Base-by-base conservation (phyloP, 2,329 filamentous ascomycete genomes). In the Ophiostoma perfectum region DNA sequence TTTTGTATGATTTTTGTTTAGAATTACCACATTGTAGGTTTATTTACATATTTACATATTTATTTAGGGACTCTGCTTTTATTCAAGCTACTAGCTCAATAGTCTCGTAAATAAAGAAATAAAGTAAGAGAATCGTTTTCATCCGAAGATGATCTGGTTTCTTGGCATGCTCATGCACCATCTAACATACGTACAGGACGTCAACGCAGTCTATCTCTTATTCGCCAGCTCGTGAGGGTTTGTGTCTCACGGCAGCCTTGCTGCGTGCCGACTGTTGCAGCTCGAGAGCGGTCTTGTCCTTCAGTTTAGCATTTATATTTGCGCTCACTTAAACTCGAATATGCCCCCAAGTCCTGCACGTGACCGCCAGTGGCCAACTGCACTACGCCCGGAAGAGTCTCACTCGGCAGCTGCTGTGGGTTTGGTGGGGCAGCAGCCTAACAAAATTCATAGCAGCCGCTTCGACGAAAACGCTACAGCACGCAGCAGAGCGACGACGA, bases 361-460 rank as follows among this genome's bases (percentile, higher is more conserved):
- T 55, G 49, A 55, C 18, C 49, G 27, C 18, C 5, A 1, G 9
- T 55, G 49, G 27, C 27, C n/a, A 18, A 55, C 49, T 27, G 49
- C 49, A 55, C 49, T 55, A 55, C 49, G 49, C n/a, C 49, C 49
- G 49, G 49, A 55, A 55, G 27, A 55, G 38, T 42, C 36, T 64
- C 60, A n/a, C 60, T 42, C 41, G 42, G 60, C 39, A 58, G 55
- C 27, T 38, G 55, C 11, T 16, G 49, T 55, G n/a, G 49, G n/a
- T 58, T 63, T 68, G 66, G 66, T 64, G 69, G 64, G 66, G 69
- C 55, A 65, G 45, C 39, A 47, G 66, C 64, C 66, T 68, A 66
- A 66, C 64, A 47, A 70, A 67, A 60, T 60, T 64, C 66, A 45
- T 41, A 63, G 16, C 27, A 27, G 27, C 27, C 27, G 27, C 27